Base-by-base conservation (phyloP, 192 early-diverging fungal species). In the Rhizophagus clarus region DNA sequence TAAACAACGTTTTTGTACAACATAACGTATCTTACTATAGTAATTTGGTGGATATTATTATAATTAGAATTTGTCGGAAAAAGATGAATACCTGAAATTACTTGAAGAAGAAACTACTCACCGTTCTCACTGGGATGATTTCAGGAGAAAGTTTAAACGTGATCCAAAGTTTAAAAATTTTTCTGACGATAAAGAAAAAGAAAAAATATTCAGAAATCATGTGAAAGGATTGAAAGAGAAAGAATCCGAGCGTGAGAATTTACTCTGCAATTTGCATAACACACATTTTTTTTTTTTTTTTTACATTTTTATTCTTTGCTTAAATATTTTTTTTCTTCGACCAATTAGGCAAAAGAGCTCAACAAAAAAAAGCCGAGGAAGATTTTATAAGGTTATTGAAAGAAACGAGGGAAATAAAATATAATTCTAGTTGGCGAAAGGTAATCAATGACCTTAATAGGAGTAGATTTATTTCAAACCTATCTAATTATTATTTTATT, bases 101-200 rank as follows among this genome's bases (percentile, higher is more conserved):
- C 79, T 95, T 9, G 86, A 92, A 63, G 86, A 88, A 15, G 85
- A 88, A 71, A 85, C 86, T 0, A 91, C 83, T 17, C 70, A 77
- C 24, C 84, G 86, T 32, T 89, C 89, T 42, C 87, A 89, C 6
- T 95, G 90, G 88, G 90, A 94, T 42, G 92, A 93, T 45, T 96
- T 96, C 80, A 80, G 85, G 61, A 87, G 90, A n/a, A 92, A 92
- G 76, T 91, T 85, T 77, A 89, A 90, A 67, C 72, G 88, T 37
- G 93, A 96, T 82, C 70, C 86, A 9, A 83, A 92, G 61, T 96
- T 93, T 73, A 72, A 86, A 32, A 84, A 72, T 29, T 73, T 94
- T 4, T 80, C 69, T 4, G 89, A 92, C 24, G 86, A 91, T 4
- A 88, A 90, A 70, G 84, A 92, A 66, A 83, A 91, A 29, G 90